These are phyloP conservation scores for Tulasnella sp. DNA, from an alignment of 768 basidiomycete genomes.

Conservation along the genomic window DNA sequence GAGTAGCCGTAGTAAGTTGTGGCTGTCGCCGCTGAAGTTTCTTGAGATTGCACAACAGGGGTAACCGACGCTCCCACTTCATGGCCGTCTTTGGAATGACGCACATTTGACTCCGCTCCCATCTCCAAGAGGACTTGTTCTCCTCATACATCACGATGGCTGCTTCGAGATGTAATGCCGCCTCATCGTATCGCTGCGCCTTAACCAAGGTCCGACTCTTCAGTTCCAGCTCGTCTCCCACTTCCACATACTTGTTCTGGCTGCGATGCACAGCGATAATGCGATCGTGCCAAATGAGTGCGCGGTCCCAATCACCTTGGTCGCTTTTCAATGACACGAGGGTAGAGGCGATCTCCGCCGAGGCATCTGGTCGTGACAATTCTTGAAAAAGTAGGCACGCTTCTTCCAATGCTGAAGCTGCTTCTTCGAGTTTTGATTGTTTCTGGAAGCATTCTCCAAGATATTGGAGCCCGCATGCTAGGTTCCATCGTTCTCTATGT, in stretches of 20 bases:
- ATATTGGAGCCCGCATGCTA: not conserved
- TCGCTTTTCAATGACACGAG: not conserved
- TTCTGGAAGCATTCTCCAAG: not conserved
- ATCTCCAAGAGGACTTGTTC: too few species aligned
- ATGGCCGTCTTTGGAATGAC: not conserved
- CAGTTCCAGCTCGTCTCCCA: not conserved
- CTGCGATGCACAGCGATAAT: not conserved
- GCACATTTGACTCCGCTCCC: not conserved
- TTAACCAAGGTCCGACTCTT: not conserved
- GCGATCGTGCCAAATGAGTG: not conserved
- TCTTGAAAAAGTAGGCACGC: not conserved
- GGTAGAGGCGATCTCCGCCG: not conserved
- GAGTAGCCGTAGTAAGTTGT: too few species aligned
- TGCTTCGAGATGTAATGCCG: not conserved
- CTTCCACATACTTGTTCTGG: not conserved
- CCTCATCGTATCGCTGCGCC: not conserved
- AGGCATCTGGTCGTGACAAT: not conserved
- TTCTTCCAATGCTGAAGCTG: not conserved
- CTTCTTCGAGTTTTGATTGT: not conserved
- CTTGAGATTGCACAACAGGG: too few species aligned
- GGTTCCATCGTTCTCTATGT: not conserved
- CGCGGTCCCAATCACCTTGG: not conserved
- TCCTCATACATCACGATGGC: not conserved
- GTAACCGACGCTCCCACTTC: too few species aligned
- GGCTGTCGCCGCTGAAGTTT: too few species aligned